Evolutionary conservation across 2,329 filamentous ascomycete genomes (phyloP).

Genomic region (Botryotinia narcissicola): DNA sequence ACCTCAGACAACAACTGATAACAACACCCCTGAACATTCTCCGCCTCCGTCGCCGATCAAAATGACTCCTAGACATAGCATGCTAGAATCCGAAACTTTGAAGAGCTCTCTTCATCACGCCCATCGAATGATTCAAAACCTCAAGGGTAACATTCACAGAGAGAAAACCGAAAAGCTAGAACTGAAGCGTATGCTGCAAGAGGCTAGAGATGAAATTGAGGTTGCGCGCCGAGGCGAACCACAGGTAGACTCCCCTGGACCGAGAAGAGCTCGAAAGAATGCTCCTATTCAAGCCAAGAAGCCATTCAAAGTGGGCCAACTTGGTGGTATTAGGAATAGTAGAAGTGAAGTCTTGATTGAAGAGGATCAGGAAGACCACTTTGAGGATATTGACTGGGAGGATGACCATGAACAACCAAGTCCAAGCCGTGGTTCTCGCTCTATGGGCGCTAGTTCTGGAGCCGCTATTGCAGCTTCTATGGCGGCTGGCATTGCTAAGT

Average conservation of each 20-base stretch:
- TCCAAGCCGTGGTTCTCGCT: conserved; percentile 49
- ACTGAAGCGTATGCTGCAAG: conserved; percentile 90
- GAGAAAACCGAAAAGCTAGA: conserved; percentile 99
- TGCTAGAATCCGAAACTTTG: conserved; percentile 92
- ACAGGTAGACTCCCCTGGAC: conserved; percentile 43
- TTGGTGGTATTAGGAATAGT: conserved; percentile 72
- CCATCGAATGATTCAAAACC: conserved; percentile 92
- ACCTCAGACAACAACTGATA: conserved; percentile 63
- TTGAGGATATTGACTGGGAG: conserved; percentile 87
- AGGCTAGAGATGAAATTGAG: conserved; percentile 88
- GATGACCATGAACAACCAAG: conserved; percentile 62
- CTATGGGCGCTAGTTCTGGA: conserved; percentile 33
- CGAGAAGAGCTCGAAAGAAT: conserved; percentile 60
- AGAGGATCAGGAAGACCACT: conserved; percentile 20
- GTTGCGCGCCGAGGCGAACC: conserved; percentile 53
- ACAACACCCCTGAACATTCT: conserved; percentile 81
- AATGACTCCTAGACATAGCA: conserved; percentile 82
- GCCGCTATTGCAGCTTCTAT: conserved; percentile 38
- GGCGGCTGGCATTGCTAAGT: conserved; percentile 25
- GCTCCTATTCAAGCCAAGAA: conserved; percentile 75
- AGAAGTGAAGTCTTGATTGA: conserved; percentile 68
- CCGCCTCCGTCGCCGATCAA: conserved; percentile 89
- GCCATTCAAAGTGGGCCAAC: conserved; percentile 64
- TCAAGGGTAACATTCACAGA: conserved; percentile 91
- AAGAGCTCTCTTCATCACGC: conserved; percentile 93